phyloP scores from a whole-genome alignment of 2,329 filamentous ascomycete genomes.

The Aspergillus fructus region DNA sequence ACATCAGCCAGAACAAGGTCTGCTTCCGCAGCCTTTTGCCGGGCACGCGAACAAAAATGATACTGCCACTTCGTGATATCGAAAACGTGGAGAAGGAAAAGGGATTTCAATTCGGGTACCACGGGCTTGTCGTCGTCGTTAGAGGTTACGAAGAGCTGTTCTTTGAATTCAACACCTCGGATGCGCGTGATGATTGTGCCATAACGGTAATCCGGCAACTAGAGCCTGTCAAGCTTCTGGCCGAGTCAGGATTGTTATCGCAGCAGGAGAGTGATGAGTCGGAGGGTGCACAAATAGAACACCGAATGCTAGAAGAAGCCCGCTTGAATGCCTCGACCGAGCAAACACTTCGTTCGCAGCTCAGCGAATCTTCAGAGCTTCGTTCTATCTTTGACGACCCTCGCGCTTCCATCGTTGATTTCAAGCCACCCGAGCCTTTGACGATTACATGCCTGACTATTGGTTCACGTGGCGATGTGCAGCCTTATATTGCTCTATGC shows the following conservation, averaged over 20 bases:
- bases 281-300: constrained; percentile 74
- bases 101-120: constrained; percentile 87
- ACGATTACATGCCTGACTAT: constrained; percentile 93
- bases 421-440: constrained; percentile 78
- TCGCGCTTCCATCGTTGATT: constrained; percentile 81
- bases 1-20: constrained; percentile 81
- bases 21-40: constrained; percentile 92
- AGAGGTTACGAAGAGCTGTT: constrained; percentile 93
- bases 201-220: constrained; percentile 76
- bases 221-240: constrained; percentile 68
- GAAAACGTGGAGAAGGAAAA: constrained; percentile 94
- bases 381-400: constrained; percentile 89
- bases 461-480: constrained; percentile 91
- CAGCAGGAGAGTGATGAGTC: constrained; percentile 69
- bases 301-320: constrained; percentile 75
- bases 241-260: constrained; percentile 67
- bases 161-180: constrained; percentile 81
- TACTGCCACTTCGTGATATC: constrained; percentile 85
- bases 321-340: constrained; percentile 50
- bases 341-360: constrained; percentile 23
- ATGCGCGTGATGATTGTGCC: constrained; percentile 83
- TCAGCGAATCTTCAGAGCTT: constrained; percentile 43
- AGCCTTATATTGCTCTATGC: constrained; percentile 95
- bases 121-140: constrained; percentile 88
- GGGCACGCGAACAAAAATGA: constrained; percentile 86